These are phyloP conservation scores for Gnaphalium uliginosum DNA, from an alignment of 129 eudicot genomes.

Conservation along the genomic window DNA sequence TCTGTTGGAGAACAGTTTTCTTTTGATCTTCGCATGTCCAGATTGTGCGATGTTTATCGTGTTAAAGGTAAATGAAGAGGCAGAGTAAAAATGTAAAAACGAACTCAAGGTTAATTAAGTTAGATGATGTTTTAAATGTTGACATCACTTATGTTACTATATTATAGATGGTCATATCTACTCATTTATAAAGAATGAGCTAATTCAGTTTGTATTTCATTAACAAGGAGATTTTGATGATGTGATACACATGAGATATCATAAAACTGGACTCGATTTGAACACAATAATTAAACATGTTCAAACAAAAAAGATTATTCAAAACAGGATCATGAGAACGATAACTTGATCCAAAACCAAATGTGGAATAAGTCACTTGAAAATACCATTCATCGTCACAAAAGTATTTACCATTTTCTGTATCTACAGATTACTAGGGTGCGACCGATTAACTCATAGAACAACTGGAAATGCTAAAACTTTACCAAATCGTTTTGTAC, in stretches of 20 bases:
- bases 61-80: not conserved
- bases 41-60: not conserved
- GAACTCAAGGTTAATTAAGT: too few relatives aligned
- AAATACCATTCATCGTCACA: not conserved
- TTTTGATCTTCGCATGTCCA: not conserved
- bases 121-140: too few relatives aligned
- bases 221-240: too few relatives aligned
- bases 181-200: too few relatives aligned
- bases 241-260: too few relatives aligned
- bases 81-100: not conserved
- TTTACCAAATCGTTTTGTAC: not conserved
- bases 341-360: not conserved
- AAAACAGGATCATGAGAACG: not conserved
- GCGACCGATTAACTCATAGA: not conserved
- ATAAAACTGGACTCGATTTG: not conserved
- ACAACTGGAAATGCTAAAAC: not conserved
- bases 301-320: not conserved
- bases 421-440: conserved; percentile 1
- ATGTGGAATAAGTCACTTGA: conserved; percentile 5
- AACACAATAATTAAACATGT: not conserved
- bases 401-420: conserved; percentile 10
- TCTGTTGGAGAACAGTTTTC: not conserved
- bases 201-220: too few relatives aligned
- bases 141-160: too few relatives aligned
- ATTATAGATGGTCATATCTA: too few relatives aligned